Evolutionary conservation across 2,329 filamentous ascomycete genomes (phyloP), one percentile per base, ranked within the genome.

Genomic region (Aureobasidium melanogenum): DNA sequence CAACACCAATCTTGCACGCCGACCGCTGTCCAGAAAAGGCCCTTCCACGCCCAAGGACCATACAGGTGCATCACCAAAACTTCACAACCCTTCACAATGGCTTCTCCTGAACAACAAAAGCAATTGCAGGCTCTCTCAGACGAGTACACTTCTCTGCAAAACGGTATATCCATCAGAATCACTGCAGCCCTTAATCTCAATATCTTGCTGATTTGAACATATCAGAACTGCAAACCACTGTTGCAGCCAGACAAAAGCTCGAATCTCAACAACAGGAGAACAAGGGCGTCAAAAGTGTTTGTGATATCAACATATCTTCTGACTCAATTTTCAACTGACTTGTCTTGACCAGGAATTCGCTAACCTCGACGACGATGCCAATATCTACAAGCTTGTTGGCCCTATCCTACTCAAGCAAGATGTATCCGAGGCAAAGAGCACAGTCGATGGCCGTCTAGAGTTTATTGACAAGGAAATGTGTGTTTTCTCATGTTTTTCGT

Each of bases 191-290:
- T 28, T 9, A 12, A 51, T n/a, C 8, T 22, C 51, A 5, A 24
- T 22, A 10, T 60, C 24, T 30, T 48, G 22, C 50, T 51, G 9
- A 56, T 38, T 1, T 34, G 61, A 38, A 19, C 19, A 48, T 36
- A 28, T 32, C 67, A 96, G 94, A 97, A 68, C 82, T 97, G 60
- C 88, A 91, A 73, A 83, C 80, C 46, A 79, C 84, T 19, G 84
- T 97, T 28, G 81, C 86, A 47, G 88, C 91, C 10, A 85, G 92
- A 65, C 92, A 99, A 77, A 95, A 89, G 76, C 85, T 99, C 7
- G 92, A 97, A 73, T 89, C 91, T 7, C 94, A 99, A 75, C 89
- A 89, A 73, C 90, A 96, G 71, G 94, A 99, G 74, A 99, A 97
- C 72, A 77, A 87, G 52, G 87, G 88, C 17, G 94, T 99, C 10